These are phyloP conservation scores for Linderina pennispora DNA, from an alignment of 192 early-diverging fungal species.

Conservation along the genomic window DNA sequence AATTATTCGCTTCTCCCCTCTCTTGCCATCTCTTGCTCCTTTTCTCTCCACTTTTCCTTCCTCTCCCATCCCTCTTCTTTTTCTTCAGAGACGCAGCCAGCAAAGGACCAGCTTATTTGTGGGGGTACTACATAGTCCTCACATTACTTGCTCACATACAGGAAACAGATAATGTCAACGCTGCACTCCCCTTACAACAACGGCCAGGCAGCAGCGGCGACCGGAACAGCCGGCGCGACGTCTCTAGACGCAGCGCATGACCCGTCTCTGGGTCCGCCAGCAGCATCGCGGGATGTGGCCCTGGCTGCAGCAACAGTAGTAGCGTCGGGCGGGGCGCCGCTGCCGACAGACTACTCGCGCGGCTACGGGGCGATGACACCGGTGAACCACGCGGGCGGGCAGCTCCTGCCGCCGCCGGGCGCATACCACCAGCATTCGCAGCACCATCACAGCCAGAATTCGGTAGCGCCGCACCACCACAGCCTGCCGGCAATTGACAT, in stretches of 20 bases:
- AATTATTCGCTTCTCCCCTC: no score
- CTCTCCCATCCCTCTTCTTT: no score
- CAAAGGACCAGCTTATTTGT: no score
- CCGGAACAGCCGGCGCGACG: conserved; percentile 15
- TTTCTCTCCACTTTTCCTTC: no score
- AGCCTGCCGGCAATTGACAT: conserved; percentile 45
- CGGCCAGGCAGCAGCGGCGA: conserved; percentile 25
- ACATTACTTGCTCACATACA: no score
- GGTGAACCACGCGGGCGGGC: conserved; percentile 23
- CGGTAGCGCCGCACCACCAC: conserved; percentile 23
- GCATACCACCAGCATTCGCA: conserved; percentile 12
- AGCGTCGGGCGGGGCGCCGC: conserved; percentile 19
- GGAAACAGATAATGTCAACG: no score
- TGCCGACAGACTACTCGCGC: conserved; percentile 32
- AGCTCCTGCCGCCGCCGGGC: conserved; percentile 40
- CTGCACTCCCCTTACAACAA: conserved; percentile 45
- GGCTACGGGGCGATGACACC: conserved; percentile 40
- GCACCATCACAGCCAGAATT: conserved; percentile 2
- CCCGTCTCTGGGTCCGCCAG: no score
- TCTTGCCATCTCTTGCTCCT: no score
- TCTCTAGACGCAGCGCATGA: neutral
- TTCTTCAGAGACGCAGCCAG: no score
- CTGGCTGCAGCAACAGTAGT: no score
- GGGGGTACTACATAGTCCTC: no score
- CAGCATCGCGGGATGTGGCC: no score